Base-by-base conservation (phyloP, 371 early-diverging fungal species). In the Haplosporangium sp. region DNA sequence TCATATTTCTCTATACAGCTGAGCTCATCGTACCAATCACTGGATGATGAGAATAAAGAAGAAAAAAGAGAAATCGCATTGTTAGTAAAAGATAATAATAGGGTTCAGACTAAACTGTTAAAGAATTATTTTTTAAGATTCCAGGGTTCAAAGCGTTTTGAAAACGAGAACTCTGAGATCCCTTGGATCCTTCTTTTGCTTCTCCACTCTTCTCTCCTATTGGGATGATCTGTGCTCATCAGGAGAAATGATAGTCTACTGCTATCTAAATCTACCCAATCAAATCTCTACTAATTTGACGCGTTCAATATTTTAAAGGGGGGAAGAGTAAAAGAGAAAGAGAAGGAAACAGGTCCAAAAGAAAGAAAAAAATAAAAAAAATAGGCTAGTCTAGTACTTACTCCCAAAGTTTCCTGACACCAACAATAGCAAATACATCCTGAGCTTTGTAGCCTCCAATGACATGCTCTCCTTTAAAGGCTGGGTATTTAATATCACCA, bases 401-500 rank as follows among this genome's bases (percentile, higher is more conserved):
- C 78, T 91, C 91, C 90, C 90, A 91, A 15, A 91, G 65, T 61
- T 88, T 89, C 39, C 92, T 75, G 84, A 87, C 88, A 45, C 87
- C 88, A 62, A 92, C 87, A 20, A 91, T 86, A 39, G 90, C 85
- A 72, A 90, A 90, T 34, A 92, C 86, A n/a, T 91, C 85, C 53
- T 91, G 90, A 2, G 92, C 92, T 19, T 86, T 75, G 65, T 87
- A 89, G 5, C 90, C 90, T 61, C 87, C 86, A 61, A 92, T 89
- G 11, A 91, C 68, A 10, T 84, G 83, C 69, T 90, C 90, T 20
- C 92, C 90, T 73, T 88, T 89, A 78, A 90, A 91, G 34, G 88
- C 77, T 2, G 90, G 87, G 4, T 84, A 69, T 63, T 89, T 89
- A 17, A 86, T 82, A 1, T 77, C 77, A 40, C 71, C 67, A 57